Evolutionary conservation across 2,329 filamentous ascomycete species (phyloP).

Genomic region (Diplocarpon rosae): DNA sequence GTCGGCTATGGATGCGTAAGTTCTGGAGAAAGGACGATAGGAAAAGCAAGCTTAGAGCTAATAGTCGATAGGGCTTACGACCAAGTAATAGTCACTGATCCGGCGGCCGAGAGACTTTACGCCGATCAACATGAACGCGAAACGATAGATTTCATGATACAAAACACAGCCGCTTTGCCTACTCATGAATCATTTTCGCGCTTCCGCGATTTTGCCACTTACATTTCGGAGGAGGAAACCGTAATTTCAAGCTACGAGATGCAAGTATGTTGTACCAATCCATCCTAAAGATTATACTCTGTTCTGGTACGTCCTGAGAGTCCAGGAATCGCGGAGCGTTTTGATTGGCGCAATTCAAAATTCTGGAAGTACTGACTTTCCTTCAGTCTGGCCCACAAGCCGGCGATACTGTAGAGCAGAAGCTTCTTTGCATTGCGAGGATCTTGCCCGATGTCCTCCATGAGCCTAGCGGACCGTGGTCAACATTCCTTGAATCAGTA

Average conservation of each 20-base stretch:
- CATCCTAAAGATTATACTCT: too few species aligned
- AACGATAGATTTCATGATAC: slow-evolving; percentile 13
- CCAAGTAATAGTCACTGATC: neutral
- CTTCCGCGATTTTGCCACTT: slow-evolving; percentile 16
- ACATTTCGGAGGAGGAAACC: slow-evolving; percentile 13
- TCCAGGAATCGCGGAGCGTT: neutral
- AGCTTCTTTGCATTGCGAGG: neutral
- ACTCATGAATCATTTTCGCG: neutral
- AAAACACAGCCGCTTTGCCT: slow-evolving; percentile 2
- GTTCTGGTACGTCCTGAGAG: neutral
- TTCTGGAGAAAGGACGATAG: neutral
- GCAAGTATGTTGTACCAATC: neutral
- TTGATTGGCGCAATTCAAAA: neutral
- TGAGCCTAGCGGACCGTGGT: neutral
- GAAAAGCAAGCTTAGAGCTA: neutral
- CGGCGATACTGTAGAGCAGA: neutral
- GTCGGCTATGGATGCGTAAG: slow-evolving; percentile 1
- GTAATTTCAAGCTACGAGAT: slow-evolving; percentile 8
- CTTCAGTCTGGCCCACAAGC: neutral
- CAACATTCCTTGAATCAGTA: neutral
- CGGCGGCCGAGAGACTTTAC: neutral
- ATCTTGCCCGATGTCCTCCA: neutral
- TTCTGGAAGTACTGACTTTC: too few species aligned
- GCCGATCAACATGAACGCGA: slow-evolving; percentile 9
- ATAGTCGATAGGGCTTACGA: neutral